Evolutionary conservation across 1,284 basidiomycete species (phyloP).

Genomic region (Trichosporon coremiiforme): DNA sequence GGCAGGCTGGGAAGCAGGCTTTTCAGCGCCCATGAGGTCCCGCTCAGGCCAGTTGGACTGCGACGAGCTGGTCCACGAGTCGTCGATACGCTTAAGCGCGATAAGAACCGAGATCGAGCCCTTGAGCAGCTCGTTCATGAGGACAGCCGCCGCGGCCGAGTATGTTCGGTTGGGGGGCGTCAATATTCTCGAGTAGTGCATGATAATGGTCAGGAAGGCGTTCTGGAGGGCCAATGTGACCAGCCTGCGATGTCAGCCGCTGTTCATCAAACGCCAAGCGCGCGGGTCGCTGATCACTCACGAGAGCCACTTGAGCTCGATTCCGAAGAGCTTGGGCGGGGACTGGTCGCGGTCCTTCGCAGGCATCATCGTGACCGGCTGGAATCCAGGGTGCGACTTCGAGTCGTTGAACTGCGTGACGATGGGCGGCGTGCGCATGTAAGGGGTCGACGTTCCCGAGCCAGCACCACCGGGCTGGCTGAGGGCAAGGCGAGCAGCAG

Average conservation of each 20-base stretch:
- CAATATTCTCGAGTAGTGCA: constrained; percentile 90
- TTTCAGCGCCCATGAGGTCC: constrained; percentile 15
- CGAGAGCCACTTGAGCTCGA: constrained; percentile 56
- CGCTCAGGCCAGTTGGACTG: constrained; percentile 17
- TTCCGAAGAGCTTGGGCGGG: constrained; percentile 47
- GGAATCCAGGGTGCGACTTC: constrained; percentile 13
- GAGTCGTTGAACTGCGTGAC: constrained; percentile 1
- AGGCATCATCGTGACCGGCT: constrained; percentile 20
- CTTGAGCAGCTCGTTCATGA: constrained; percentile 91
- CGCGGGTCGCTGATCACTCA: constrained; percentile 31
- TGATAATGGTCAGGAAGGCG: constrained; percentile 81
- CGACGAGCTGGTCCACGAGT: constrained; percentile 34
- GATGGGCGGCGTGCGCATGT: constrained; percentile 25
- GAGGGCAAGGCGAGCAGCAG: neutral
- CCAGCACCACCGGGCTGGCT: neutral
- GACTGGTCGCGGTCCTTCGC: constrained; percentile 31
- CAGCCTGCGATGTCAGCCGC: constrained; percentile 61
- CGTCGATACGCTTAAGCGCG: constrained; percentile 60
- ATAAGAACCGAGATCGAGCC: constrained; percentile 78
- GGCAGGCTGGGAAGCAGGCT: constrained; percentile 16
- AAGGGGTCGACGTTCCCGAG: constrained; percentile 6
- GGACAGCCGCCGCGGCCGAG: constrained; percentile 86
- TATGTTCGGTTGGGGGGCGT: constrained; percentile 72
- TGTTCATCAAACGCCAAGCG: neutral
- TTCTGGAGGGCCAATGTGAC: constrained; percentile 93